Conservation (phyloP, 257 asterid species). For the Linderniella brevidens region DNA sequence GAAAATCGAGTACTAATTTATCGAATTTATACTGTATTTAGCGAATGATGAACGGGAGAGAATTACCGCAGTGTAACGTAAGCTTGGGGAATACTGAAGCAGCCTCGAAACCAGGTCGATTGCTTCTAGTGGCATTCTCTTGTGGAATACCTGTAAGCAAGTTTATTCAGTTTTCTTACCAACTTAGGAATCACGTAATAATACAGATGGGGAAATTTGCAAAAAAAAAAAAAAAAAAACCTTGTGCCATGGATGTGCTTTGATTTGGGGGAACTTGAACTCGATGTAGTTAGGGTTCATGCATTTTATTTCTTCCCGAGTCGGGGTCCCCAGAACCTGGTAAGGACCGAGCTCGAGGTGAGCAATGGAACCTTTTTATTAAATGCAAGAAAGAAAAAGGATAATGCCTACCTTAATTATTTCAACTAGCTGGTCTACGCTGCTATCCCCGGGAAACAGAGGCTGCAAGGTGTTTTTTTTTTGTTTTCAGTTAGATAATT, state of each 20-base stretch:
- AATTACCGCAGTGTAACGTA: conserved; percentile 35
- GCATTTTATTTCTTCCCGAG: conserved; percentile 49
- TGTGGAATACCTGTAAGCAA: conserved; percentile 23
- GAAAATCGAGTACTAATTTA: no score
- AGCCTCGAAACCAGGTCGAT: conserved; percentile 34
- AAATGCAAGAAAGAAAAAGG: background rate
- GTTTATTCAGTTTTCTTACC: no score
- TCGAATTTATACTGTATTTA: no score
- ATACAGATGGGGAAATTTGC: no score
- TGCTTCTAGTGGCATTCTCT: conserved; percentile 30
- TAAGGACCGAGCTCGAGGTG: background rate
- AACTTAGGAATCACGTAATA: no score
- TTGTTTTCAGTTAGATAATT: no score
- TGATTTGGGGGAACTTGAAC: conserved; percentile 36
- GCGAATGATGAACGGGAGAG: background rate
- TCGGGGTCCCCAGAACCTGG: conserved; percentile 46
- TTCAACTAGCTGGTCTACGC: conserved; percentile 87
- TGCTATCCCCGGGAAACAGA: conserved; percentile 90
- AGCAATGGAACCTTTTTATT: background rate
- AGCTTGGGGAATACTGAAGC: conserved; percentile 38
- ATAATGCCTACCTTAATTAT: conserved; percentile 48
- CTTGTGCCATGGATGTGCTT: conserved; percentile 54
- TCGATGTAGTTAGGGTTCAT: conserved; percentile 43
- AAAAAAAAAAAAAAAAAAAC: conserved; percentile 15
- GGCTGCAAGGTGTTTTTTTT: conserved; percentile 43